phyloP scores from a whole-genome alignment of 805 yeast genomes.

The Millerago galiae region DNA sequence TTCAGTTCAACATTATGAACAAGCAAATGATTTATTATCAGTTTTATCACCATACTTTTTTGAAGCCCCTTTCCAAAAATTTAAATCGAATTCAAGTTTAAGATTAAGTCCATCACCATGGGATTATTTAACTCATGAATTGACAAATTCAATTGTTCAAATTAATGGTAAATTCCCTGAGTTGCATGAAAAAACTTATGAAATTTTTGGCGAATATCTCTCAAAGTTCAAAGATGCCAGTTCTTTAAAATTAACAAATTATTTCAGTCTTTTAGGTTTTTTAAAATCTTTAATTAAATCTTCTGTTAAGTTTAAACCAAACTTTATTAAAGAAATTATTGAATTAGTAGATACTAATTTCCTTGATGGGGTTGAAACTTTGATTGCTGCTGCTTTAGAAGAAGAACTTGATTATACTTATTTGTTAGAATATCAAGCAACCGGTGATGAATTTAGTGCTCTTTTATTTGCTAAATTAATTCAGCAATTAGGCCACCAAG shows the following conservation, averaged over 20 bases:
- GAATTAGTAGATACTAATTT: slow-evolving; percentile 13
- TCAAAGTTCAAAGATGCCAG: slow-evolving; percentile 11
- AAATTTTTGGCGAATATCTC: slow-evolving; percentile 24
- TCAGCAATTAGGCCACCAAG: slow-evolving; percentile 14
- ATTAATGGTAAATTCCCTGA: slow-evolving; percentile 24
- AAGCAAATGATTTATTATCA: slow-evolving; percentile 33
- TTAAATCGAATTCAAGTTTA: slow-evolving; percentile 32
- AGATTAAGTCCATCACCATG: slow-evolving; percentile 33
- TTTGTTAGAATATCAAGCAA: slow-evolving; percentile 29
- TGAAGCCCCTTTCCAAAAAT: slow-evolving; percentile 44
- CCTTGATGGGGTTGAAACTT: slow-evolving; percentile 16
- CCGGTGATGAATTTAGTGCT: slow-evolving; percentile 30
- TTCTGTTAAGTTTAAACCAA: slow-evolving; percentile 15
- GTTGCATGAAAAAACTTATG: slow-evolving; percentile 14
- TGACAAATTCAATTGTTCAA: slow-evolving; percentile 27
- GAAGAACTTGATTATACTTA: slow-evolving; percentile 23
- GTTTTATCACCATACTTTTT: slow-evolving; percentile 42
- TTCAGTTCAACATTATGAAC: slow-evolving; percentile 26
- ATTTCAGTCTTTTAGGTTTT: slow-evolving; percentile 33
- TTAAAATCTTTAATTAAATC: slow-evolving; percentile 26
- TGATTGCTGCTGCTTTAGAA: slow-evolving; percentile 29
- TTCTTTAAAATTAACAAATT: slow-evolving; percentile 13
- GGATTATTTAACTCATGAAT: slow-evolving; percentile 30
- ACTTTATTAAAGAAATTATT: slow-evolving; percentile 24
- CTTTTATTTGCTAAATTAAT: slow-evolving; percentile 27